Evolutionary conservation across 2,329 filamentous ascomycete species (phyloP).

Genomic region (Orbilia ellipsospora): DNA sequence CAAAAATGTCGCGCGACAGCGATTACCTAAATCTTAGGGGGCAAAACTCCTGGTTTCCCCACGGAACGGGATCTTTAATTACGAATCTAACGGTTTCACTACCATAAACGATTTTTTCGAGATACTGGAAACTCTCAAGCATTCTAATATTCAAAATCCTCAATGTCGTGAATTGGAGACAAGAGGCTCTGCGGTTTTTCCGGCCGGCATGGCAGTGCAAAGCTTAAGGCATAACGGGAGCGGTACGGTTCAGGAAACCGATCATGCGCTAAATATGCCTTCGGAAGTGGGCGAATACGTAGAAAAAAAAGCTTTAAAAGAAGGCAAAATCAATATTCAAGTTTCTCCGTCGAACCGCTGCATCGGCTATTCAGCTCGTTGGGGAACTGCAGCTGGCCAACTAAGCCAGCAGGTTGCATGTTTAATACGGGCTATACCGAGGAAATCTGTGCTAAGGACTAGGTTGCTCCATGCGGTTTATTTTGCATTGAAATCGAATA

Average conservation of each 20-base stretch:
- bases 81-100: too few relatives aligned
- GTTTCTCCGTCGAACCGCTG: slow-evolving; percentile 15
- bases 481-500: not conserved
- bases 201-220: slow-evolving; percentile 30
- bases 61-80: slow-evolving; percentile 3
- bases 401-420: too few relatives aligned
- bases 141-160: too few relatives aligned
- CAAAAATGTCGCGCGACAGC: slow-evolving; percentile 16
- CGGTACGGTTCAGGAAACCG: slow-evolving; percentile 33
- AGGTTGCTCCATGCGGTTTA: not conserved
- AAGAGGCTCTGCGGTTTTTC: slow-evolving; percentile 50
- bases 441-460: not conserved
- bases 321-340: not conserved
- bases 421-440: too few relatives aligned
- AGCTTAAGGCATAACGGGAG: slow-evolving; percentile 47
- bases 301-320: not conserved
- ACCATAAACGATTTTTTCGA: too few relatives aligned
- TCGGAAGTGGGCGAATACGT: slow-evolving; percentile 40
- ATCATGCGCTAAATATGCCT: not conserved
- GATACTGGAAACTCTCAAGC: too few relatives aligned
- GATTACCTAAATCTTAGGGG: slow-evolving; percentile 5
- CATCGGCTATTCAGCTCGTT: slow-evolving; percentile 33
- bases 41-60: slow-evolving; percentile 7
- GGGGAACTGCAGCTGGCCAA: slow-evolving; percentile 7
- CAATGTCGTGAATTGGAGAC: not conserved